Base-by-base conservation (phyloP, 2,329 filamentous ascomycete genomes). In the Scolecobasidium constrictum region DNA sequence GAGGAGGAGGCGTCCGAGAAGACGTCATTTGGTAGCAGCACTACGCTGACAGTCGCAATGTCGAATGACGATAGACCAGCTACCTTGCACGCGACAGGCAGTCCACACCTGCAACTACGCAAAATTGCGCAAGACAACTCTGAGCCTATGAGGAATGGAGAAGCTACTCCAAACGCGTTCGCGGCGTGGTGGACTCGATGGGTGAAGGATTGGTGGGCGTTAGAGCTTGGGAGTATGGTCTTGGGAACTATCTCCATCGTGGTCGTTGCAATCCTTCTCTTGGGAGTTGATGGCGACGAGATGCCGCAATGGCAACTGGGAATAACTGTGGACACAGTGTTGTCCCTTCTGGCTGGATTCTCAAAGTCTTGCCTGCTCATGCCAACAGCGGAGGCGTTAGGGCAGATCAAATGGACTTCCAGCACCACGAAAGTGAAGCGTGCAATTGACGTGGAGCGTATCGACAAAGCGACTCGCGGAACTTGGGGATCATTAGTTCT, bases 331-430 rank as follows among this genome's bases (percentile, higher is more conserved):
- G 61, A 62, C 46, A 48, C 58, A 0, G 38, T 60, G 21, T 38
- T 61, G 0, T 58, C 59, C 1, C 35, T 60, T 3, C 43, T 60
- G n/a, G 48, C 48, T 16, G 56, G 52, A 2, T 43, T 58, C 12
- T 52, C 57, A 48, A 59, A 58, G 43, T 52, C 54, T 1, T 48
- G 53, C 9, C 50, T 62, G 46, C 47, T 54, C 4, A 52, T 57
- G 19, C 49, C 53, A 2, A 48, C 60, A 23, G 52, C 52, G 2
- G 56, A 60, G 40, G 52, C 47, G 13, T 38, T 61, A n/a, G 53
- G 53, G 7, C 59, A 60, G 40, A 44, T 61, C 12, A 63, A 62
- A 46, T 62, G 57, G 58, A 50, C 54, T 2, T 44, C 22, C 35
- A 47, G 46, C 13, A 31, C 15, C 51, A 53, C 5, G 7, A 35